A percentile compares a stretch with the other conserved stretches of the same genome.
Evolutionary conservation across 192 early-diverging fungal species (phyloP).

Genomic region (Endogone sp.): DNA sequence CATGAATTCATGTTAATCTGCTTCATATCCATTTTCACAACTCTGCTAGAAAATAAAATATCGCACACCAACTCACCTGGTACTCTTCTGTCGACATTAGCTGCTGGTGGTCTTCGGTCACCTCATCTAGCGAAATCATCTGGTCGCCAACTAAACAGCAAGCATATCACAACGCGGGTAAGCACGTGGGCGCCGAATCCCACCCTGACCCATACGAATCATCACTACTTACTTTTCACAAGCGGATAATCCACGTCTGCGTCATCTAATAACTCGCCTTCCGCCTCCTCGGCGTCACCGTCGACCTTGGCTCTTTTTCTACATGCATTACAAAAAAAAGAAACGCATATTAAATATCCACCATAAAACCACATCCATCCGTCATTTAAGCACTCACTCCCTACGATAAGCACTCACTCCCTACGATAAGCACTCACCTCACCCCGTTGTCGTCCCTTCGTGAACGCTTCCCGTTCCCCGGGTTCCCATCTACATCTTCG

Average conservation of each 20-base stretch:
- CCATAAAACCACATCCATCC: too few relatives aligned
- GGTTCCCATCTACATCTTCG: background rate
- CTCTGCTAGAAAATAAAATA: background rate
- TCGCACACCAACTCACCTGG: slow-evolving; percentile 16
- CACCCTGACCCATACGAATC: too few relatives aligned
- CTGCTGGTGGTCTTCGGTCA: slow-evolving; percentile 48
- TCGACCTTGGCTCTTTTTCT: background rate
- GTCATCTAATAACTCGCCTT: background rate
- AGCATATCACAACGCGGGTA: background rate
- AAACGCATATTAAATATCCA: background rate
- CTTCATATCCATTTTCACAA: background rate
- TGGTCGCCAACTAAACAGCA: slow-evolving; percentile 26
- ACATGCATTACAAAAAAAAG: background rate
- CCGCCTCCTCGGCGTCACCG: background rate
- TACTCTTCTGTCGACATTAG: slow-evolving; percentile 57
- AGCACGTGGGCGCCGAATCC: too few relatives aligned
- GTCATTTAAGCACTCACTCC: too few relatives aligned
- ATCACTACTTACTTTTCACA: background rate
- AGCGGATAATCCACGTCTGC: background rate
- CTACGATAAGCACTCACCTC: background rate
- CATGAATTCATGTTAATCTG: background rate
- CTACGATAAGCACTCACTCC: too few relatives aligned
- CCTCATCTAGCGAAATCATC: slow-evolving; percentile 42
- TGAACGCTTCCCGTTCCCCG: background rate
- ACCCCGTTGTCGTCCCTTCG: background rate